These are phyloP conservation scores for Setaria viridis DNA, from an alignment of 202 grass and related monocot species.

Conservation along the genomic window DNA sequence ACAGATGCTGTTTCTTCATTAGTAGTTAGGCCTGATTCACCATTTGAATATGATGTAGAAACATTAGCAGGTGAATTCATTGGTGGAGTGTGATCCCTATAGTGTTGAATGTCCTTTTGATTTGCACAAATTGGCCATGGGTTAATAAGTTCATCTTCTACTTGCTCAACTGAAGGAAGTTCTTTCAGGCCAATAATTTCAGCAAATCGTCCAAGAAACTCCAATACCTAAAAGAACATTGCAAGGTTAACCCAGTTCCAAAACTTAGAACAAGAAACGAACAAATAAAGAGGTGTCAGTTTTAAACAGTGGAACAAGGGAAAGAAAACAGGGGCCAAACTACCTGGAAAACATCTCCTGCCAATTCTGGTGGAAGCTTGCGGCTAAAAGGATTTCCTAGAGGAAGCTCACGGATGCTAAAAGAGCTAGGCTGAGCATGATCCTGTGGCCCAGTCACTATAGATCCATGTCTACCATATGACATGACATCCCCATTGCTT, in stretches of 20 bases:
- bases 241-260: slow-evolving; percentile 31
- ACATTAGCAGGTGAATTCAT: slow-evolving; percentile 59
- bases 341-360: slow-evolving; percentile 96
- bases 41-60: slow-evolving; percentile 58
- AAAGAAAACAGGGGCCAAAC: slow-evolving; percentile 42
- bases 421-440: slow-evolving; percentile 50
- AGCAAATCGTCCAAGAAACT: slow-evolving; percentile 80
- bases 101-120: slow-evolving; percentile 52
- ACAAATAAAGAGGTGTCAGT: slow-evolving; percentile 41
- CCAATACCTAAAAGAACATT: slow-evolving; percentile 80
- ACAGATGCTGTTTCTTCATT: slow-evolving; percentile 57
- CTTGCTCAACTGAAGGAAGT: slow-evolving; percentile 85
- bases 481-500: slow-evolving; percentile 47
- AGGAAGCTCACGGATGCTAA: slow-evolving; percentile 62
- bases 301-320: slow-evolving; percentile 40
- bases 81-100: slow-evolving; percentile 53
- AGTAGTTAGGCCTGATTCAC: slow-evolving; percentile 55
- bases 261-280: slow-evolving; percentile 43
- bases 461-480: slow-evolving; percentile 59
- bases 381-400: slow-evolving; percentile 68
- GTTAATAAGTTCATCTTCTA: slow-evolving; percentile 96
- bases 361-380: slow-evolving; percentile 82
- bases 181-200: slow-evolving; percentile 80
- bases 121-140: slow-evolving; percentile 78
- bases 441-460: slow-evolving; percentile 40